Evolutionary conservation across 768 basidiomycete genomes (phyloP), one percentile per base, ranked within the genome.

Genomic region (Lactarius indigo): DNA sequence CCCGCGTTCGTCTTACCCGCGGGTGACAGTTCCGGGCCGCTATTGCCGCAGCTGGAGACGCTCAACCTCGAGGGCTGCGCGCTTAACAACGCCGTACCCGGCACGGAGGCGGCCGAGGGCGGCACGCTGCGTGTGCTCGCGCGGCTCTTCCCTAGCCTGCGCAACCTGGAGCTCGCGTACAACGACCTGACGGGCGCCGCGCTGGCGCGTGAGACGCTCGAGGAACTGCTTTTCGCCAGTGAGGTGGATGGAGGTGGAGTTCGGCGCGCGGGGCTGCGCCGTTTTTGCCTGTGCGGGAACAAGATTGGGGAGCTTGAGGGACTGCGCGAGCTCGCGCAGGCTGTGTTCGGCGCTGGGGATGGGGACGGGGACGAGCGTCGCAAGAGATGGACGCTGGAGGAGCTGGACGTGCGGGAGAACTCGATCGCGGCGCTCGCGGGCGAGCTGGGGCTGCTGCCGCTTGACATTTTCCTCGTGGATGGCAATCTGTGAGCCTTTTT

Each of bases 401-500:
- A 94, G 73, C 75, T 94, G 33, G 92, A 94, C 76, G 69, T 94
- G 72, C 78, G 92, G 69, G 91, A 94, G 72, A 94, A 94, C 69
- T 89, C 91, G 72, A 85, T 94, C 63, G 82, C 81, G 7, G 87
- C 83, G 75, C 75, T 94, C 37, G 87, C 86, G 0, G 77, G 89
- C 8, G 86, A 88, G 73, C 75, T 94, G 57, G 92, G 92, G 31
- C 74, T 92, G 65, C 74, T 94, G 61, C 88, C 91, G 18, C 75
- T 94, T 71, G 92, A 94, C 59, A 87, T 92, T 9, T 86, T 94
- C 65, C 76, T 92, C 70, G 92, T 94, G 41, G 92, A 94, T 72
- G 91, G 92, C 20, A 94, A 94, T 76, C 78, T 81, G 91, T 92
- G 74, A 80, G 89, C 84, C 8, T 35, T 2, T 58, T 35, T 57